Base-by-base conservation (phyloP, 371 early-diverging fungal species). In the Choanephora cucurbitarum region DNA sequence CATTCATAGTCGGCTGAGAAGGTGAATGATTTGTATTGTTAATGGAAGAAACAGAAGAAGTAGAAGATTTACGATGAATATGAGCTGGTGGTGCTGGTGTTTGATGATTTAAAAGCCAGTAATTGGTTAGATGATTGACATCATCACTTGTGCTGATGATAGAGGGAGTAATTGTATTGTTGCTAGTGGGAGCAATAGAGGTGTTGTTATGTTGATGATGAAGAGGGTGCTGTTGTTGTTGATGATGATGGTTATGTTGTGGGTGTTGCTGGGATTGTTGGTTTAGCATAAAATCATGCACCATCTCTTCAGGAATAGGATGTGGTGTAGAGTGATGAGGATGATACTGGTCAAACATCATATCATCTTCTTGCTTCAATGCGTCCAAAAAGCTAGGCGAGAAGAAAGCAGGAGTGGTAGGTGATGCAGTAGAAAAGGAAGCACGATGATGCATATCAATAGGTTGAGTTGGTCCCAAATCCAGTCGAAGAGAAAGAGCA, bases 301-400 rank as follows among this genome's bases (percentile, higher is more conserved):
- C 34, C 5, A 49, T n/a, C 44, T 49, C 49, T 52, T 52, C 60
- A 9, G 48, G 17, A 19, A 40, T 57, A 31, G 33, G 49, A 21
- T 28, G 43, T 19, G 6, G 41, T 44, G 22, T 15, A 19, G 11
- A 50, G 31, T 49, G 52, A 41, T 41, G 52, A 33, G 31, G 44
- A 49, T 37, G 41, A 18, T 33, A 23, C 34, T 46, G 43, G 39
- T 55, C 43, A 24, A 57, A 52, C 23, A 47, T 82, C 75, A 52
- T 82, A 61, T 61, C 56, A 8, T 59, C 62, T 15, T 73, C 71
- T 24, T 81, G 74, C 51, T 79, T 77, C n/a, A 84, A 60, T 22
- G 86, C 81, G 32, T 84, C 83, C 33, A 81, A 65, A 43, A 85
- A 84, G 31, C 79, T 79, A 15, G 86, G 84, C 21, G 86, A 79